Conservation (phyloP, 768 basidiomycete genomes). For the Rhodotorula diobovata region DNA sequence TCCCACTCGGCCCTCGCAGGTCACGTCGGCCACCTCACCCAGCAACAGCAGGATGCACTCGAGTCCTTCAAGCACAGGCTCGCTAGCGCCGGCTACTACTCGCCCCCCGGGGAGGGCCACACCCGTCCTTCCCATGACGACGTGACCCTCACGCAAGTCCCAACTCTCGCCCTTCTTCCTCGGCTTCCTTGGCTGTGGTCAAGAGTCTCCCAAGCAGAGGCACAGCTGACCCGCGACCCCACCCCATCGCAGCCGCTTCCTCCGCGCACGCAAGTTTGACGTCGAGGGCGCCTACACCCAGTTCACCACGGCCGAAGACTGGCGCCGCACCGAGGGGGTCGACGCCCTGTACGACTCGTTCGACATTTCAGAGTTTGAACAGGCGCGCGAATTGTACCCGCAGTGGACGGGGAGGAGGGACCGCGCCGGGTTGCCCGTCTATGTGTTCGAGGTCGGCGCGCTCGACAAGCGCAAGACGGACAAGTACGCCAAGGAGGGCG, state of each 20-base stretch:
- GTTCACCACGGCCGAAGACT: slow-evolving; percentile 63
- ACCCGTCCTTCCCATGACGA: slow-evolving; percentile 59
- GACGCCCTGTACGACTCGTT: slow-evolving; percentile 62
- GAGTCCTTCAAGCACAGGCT: slow-evolving; percentile 58
- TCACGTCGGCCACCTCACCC: slow-evolving; percentile 54
- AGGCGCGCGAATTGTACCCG: slow-evolving; percentile 63
- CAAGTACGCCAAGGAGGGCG: slow-evolving; percentile 58
- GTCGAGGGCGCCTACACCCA: slow-evolving; percentile 62
- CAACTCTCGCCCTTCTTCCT: background rate
- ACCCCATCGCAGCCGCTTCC: slow-evolving; percentile 61
- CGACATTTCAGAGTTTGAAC: slow-evolving; percentile 59
- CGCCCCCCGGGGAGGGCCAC: slow-evolving; percentile 40
- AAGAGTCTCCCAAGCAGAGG: too few relatives aligned
- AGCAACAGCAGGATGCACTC: slow-evolving; percentile 55
- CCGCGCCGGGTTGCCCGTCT: slow-evolving; percentile 69
- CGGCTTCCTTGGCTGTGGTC: background rate
- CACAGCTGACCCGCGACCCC: background rate
- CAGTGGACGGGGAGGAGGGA: slow-evolving; percentile 75
- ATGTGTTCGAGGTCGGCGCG: slow-evolving; percentile 69
- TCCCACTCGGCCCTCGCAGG: slow-evolving; percentile 40
- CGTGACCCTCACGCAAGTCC: slow-evolving; percentile 60
- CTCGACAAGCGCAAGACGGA: slow-evolving; percentile 55
- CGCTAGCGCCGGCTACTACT: slow-evolving; percentile 56
- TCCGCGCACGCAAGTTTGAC: slow-evolving; percentile 71
- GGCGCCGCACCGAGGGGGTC: slow-evolving; percentile 63